Conservation (phyloP, 2,329 filamentous ascomycete species). For the Botrytis fabae region DNA sequence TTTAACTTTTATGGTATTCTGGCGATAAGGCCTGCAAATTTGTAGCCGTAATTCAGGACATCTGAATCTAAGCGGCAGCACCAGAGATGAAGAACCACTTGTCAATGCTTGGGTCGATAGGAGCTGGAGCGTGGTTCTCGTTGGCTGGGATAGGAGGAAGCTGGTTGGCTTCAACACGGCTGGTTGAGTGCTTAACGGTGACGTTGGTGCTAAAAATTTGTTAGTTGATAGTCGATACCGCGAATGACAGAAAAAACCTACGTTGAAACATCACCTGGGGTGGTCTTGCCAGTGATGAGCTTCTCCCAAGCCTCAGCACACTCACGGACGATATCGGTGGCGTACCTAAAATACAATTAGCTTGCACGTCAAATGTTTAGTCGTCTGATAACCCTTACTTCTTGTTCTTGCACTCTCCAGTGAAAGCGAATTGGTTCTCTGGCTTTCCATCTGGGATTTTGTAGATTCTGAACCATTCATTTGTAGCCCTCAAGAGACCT, state of each 20-base stretch:
- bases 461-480: conserved; percentile 99
- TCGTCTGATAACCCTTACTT: conserved; percentile 57
- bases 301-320: conserved; percentile 97
- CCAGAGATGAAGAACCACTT: conserved; percentile 99
- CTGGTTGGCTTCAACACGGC: conserved; percentile 67
- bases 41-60: conserved; percentile 14
- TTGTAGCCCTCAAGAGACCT: conserved; percentile 93
- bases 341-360: conserved; percentile 64
- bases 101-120: conserved; percentile 95
- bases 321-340: conserved; percentile 92
- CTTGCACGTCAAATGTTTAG: neutral
- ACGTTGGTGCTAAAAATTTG: conserved; percentile 69
- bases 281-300: conserved; percentile 87
- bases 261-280: conserved; percentile 75
- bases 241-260: conserved; percentile 51
- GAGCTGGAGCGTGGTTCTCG: conserved; percentile 79
- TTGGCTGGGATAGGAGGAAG: conserved; percentile 75
- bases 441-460: conserved; percentile 99
- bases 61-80: conserved; percentile 71
- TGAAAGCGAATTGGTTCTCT: conserved; percentile 99
- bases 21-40: conserved; percentile 24
- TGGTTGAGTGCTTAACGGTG: conserved; percentile 70
- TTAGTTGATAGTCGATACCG: conserved; percentile 36
- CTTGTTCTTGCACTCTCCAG: conserved; percentile 99
- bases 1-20: conserved; percentile 27